Evolutionary conservation across 1,139 yeast species (phyloP).

Genomic region (Magnusiomyces sp.): DNA sequence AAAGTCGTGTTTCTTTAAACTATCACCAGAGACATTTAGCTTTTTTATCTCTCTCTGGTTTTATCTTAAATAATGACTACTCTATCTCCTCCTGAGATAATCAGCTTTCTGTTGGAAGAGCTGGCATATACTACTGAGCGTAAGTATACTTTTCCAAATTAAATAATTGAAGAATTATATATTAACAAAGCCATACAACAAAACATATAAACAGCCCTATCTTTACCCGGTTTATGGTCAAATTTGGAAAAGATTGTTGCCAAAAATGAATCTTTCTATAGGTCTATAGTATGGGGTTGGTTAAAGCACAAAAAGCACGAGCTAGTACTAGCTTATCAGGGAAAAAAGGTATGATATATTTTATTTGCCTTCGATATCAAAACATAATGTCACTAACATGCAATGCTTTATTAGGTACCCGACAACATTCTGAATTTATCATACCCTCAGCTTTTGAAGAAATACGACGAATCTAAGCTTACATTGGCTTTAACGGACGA

Average conservation of each 20-base stretch:
- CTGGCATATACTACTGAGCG: constrained; percentile 31
- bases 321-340: no score
- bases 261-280: constrained; percentile 23
- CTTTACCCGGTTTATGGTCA: constrained; percentile 25
- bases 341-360: no score
- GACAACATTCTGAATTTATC: constrained; percentile 15
- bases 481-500: constrained; percentile 30
- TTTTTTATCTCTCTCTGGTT: no score
- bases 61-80: constrained; percentile 4
- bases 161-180: no score
- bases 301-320: constrained; percentile 13
- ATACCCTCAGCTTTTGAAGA: constrained; percentile 14
- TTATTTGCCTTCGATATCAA: not conserved
- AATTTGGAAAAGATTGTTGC: constrained; percentile 20
- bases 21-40: no score
- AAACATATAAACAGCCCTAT: constrained; percentile 21
- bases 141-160: constrained; percentile 15
- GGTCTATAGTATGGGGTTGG: constrained; percentile 27
- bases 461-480: constrained; percentile 19
- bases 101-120: constrained; percentile 26
- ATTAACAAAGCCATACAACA: no score
- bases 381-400: not conserved
- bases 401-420: constrained; percentile 4
- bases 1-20: no score
- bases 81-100: constrained; percentile 27